Conservation (phyloP, 2,329 filamentous ascomycete genomes). For the Intubia oerlemansii region DNA sequence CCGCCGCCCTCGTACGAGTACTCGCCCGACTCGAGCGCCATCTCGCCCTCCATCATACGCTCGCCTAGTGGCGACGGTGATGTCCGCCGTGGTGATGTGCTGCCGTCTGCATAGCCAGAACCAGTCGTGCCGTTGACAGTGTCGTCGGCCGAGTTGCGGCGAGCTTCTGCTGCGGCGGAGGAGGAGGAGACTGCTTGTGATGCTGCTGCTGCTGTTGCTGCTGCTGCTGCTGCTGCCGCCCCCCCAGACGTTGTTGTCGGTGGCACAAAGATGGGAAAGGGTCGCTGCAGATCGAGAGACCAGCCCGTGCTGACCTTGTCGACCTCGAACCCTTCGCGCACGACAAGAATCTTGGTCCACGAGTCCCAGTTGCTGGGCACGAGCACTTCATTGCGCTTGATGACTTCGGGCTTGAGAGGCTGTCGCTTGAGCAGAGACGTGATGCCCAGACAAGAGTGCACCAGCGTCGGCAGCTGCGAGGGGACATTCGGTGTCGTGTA, state of each 20-base stretch:
- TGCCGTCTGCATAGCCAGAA: too few species aligned
- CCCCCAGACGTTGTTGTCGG: background rate
- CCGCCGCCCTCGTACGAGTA: slow-evolving; percentile 1
- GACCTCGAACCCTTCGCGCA: slow-evolving; percentile 80
- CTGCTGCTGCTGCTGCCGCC: slow-evolving; percentile 3
- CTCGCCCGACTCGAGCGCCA: slow-evolving; percentile 1
- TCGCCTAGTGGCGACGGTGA: too few species aligned
- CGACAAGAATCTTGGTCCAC: slow-evolving; percentile 87
- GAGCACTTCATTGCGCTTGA: slow-evolving; percentile 82
- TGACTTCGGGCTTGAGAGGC: slow-evolving; percentile 71
- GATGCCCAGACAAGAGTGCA: slow-evolving; percentile 73
- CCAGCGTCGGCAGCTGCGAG: slow-evolving; percentile 56
- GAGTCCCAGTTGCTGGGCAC: slow-evolving; percentile 97
- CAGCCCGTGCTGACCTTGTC: slow-evolving; percentile 70
- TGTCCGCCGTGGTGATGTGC: too few species aligned
- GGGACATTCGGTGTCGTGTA: slow-evolving; percentile 61
- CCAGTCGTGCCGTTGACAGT: too few species aligned
- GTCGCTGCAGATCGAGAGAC: slow-evolving; percentile 59
- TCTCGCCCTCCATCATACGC: background rate
- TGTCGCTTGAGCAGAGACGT: slow-evolving; percentile 63
- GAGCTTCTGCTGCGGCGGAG: background rate
- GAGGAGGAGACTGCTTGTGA: background rate
- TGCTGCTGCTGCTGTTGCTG: background rate
- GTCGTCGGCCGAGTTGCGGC: too few species aligned
- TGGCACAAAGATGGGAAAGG: slow-evolving; percentile 12